Base-by-base conservation (phyloP, 1,284 basidiomycete genomes). In the Exsudoporus floridanus region DNA sequence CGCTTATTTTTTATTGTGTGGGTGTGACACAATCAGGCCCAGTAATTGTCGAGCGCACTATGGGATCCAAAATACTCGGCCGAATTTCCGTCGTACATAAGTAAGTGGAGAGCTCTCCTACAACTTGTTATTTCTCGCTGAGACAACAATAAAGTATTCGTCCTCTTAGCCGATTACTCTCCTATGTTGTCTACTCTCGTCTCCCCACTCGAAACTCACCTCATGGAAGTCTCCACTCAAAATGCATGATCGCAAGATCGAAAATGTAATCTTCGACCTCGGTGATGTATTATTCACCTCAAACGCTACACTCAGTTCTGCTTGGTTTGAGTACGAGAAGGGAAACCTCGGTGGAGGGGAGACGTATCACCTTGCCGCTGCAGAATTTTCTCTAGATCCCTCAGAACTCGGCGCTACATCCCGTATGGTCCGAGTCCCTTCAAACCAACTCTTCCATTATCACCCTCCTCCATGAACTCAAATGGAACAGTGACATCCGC, bases 311-410 rank as follows among this genome's bases (percentile, higher is more conserved):
- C 12, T 40, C 43, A 1, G 54, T 62, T n/a, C 28, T 64, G 53
- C 36, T 2, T 62, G 61, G 61, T 64, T 65, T 7, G 61, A 64
- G 23, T 64, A 62, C 31, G 63, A 62, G 9, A 62, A 62, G 31
- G 63, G 59, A 0, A 61, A 61, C 41, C 33, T 63, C 10, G 12
- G 19, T 0, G 55, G 61, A 51, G 55, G 52, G 1, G 44, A 65
- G n/a, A 34, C 35, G 2, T 59, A 62, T 23, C 6, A 25, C 19
- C 50, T 59, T 19, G 25, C 28, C 1, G 49, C 58, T 1, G 27
- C 43, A 18, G 49, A 59, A 39, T 64, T 64, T 19, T 65, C 28
- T 28, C 10, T 28, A 28, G 28, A 28, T 28, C 1, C 9, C 2
- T 28, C 28, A 0, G 28, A 28, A 28, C 9, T 28, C 28, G 3